phyloP scores from a whole-genome alignment of 116 monocot genomes.

The Dioscorea cayenensis region DNA sequence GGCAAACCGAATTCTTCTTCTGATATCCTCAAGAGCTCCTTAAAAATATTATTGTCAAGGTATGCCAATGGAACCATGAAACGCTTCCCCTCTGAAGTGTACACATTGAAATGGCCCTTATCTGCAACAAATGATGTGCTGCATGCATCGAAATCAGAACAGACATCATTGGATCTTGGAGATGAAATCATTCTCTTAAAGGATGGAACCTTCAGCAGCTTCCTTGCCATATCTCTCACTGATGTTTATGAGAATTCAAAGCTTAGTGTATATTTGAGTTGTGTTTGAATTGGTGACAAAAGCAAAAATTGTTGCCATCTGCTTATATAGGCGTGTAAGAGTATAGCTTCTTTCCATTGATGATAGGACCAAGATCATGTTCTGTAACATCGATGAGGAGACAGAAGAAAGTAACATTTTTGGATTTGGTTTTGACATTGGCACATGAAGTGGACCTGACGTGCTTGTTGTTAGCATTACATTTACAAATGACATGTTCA shows the following conservation, averaged over 20 bases:
- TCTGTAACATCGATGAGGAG: too few species aligned
- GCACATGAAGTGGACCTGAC: too few species aligned
- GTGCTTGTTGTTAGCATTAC: too few species aligned
- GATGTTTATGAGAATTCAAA: neutral
- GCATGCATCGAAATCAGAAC: neutral
- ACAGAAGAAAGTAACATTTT: neutral
- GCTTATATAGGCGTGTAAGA: too few species aligned
- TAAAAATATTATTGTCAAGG: slow-evolving; percentile 9
- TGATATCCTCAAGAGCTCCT: slow-evolving; percentile 18
- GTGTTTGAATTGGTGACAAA: neutral
- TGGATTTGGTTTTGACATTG: neutral
- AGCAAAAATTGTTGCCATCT: too few species aligned
- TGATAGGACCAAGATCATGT: too few species aligned
- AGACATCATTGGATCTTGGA: neutral
- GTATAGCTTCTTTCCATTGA: too few species aligned
- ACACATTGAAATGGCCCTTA: slow-evolving; percentile 22
- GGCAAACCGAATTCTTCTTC: slow-evolving; percentile 26
- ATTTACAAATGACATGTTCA: too few species aligned
- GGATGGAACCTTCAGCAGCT: slow-evolving; percentile 8
- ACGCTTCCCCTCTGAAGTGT: slow-evolving; percentile 20
- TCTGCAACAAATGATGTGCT: neutral
- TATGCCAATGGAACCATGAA: slow-evolving; percentile 23
- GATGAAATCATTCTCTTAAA: neutral
- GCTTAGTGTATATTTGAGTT: neutral
- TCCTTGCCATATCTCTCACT: slow-evolving; percentile 4